Percentiles rank a stretch among this genome's conserved stretches.
Conservation (phyloP, 129 eudicot species). For the Smallanthus sonchifolius region DNA sequence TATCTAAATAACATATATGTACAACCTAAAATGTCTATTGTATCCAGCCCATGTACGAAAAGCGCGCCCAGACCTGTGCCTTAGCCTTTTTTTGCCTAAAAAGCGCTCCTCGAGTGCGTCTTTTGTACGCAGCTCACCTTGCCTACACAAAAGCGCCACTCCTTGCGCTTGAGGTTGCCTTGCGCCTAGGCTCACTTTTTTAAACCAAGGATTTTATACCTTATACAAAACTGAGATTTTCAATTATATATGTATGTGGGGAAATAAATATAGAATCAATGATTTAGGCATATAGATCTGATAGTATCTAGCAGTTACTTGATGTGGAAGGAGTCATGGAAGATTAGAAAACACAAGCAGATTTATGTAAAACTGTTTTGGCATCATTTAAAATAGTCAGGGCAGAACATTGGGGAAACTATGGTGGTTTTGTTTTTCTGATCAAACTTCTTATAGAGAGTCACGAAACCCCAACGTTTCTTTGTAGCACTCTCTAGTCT, state of each 20-base stretch:
- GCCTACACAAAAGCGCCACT: too few species aligned
- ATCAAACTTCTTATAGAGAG: not conserved
- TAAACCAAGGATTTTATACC: not conserved
- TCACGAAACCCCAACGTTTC: not conserved
- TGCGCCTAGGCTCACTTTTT: too few species aligned
- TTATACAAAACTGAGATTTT: not conserved
- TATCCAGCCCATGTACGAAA: too few species aligned
- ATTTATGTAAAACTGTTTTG: constrained; percentile 8
- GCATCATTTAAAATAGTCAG: constrained; percentile 1
- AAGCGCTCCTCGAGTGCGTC: too few species aligned
- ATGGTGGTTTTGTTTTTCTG: not conserved
- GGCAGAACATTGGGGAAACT: not conserved
- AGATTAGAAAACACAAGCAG: not conserved
- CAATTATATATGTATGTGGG: not conserved
- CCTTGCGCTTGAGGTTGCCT: too few species aligned
- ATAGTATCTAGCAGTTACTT: not conserved
- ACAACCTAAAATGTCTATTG: too few species aligned
- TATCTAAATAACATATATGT: too few species aligned
- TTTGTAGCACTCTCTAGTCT: not conserved
- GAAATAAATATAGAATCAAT: not conserved
- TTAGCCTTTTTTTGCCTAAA: too few species aligned
- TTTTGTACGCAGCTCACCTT: too few species aligned
- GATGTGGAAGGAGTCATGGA: not conserved
- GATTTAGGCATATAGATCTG: not conserved
- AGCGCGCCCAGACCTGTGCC: too few species aligned